Percentiles rank a stretch among this genome's conserved stretches.
Evolutionary conservation across 805 yeast species (phyloP).

Genomic region (Candida sanyiensis): DNA sequence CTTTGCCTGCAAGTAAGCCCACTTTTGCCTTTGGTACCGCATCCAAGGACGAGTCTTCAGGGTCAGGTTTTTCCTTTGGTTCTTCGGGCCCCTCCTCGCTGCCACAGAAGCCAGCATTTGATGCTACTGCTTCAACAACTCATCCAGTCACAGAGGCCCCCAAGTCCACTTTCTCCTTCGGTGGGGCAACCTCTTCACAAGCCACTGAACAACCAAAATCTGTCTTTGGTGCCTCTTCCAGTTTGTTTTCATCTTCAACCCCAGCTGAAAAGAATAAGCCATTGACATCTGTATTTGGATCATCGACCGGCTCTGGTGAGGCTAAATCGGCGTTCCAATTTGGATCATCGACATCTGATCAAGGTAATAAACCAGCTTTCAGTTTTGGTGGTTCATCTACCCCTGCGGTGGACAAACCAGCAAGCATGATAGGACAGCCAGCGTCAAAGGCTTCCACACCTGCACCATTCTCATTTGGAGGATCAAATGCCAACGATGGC

Average conservation of each 20-base stretch:
- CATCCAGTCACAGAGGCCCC: no score
- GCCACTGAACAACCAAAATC: conserved; percentile 1
- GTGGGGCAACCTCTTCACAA: no score
- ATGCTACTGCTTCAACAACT: no score
- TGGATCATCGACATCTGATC: conserved; percentile 4
- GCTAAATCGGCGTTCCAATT: not conserved
- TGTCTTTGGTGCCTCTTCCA: not conserved
- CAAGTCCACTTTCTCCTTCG: no score
- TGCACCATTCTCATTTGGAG: conserved; percentile 7
- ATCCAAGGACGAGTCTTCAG: conserved; percentile 9
- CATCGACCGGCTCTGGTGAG: not conserved
- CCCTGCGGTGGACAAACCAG: conserved; percentile 2
- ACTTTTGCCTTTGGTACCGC: conserved; percentile 7
- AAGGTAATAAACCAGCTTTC: not conserved
- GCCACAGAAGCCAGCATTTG: no score
- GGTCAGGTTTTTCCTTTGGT: conserved; percentile 13
- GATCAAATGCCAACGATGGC: not conserved
- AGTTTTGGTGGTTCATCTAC: not conserved
- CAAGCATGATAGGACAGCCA: not conserved
- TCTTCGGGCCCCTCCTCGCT: not conserved
- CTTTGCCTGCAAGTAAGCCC: not conserved
- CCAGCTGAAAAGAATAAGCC: not conserved
- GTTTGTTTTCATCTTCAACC: not conserved
- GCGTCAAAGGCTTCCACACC: conserved; percentile 7
- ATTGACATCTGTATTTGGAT: not conserved